Evolutionary conservation across 257 asterid genomes (phyloP).

Genomic region (Thymus mandschuricus): DNA sequence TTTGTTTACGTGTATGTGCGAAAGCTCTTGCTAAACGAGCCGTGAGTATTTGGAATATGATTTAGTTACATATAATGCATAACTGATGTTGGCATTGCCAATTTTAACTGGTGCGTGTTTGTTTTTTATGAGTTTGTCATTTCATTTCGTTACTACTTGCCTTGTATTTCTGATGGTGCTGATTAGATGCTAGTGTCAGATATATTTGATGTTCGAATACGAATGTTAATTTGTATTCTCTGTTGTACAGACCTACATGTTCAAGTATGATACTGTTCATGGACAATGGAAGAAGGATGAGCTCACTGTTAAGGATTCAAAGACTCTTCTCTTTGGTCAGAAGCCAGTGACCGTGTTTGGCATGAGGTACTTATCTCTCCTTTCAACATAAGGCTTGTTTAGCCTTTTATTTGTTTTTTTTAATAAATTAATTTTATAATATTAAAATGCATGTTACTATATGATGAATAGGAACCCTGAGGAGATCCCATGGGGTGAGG

Average conservation of each 20-base stretch:
- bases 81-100: background rate
- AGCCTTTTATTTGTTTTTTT: background rate
- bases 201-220: background rate
- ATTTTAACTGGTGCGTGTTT: background rate
- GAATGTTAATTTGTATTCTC: background rate
- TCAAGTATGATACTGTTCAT: conserved; percentile 84
- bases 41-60: background rate
- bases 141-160: background rate
- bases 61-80: background rate
- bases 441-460: background rate
- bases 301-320: conserved; percentile 70
- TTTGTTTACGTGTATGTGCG: background rate
- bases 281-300: conserved; percentile 81
- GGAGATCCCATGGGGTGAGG: conserved; percentile 88
- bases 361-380: conserved; percentile 48
- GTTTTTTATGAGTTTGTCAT: background rate
- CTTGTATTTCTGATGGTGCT: background rate
- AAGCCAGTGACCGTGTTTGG: conserved; percentile 75
- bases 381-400: background rate
- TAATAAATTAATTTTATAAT: no score
- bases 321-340: conserved; percentile 84
- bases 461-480: conserved; percentile 70
- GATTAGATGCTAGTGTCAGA: background rate
- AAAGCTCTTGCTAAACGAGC: background rate
- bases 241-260: conserved; percentile 77